These are phyloP conservation scores for Backusella morwellensis DNA, from an alignment of 192 early-diverging fungal genomes.

Conservation along the genomic window DNA sequence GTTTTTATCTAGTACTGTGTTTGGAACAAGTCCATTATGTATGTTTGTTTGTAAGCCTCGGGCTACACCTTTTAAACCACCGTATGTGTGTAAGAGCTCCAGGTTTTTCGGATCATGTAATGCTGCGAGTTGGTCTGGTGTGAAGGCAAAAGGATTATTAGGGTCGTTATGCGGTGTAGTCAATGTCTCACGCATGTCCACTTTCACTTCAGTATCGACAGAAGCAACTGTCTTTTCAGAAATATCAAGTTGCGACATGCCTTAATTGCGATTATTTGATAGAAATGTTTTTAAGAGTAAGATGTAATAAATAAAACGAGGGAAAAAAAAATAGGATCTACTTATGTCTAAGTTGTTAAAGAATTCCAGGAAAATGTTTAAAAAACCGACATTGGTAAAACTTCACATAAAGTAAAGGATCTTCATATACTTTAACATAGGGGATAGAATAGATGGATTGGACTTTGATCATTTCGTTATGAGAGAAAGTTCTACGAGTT, in stretches of 20 bases:
- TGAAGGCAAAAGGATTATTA: constrained; percentile 54
- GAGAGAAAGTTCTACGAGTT: not conserved
- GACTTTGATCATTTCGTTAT: not conserved
- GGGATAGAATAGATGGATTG: not conserved
- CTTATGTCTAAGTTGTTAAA: not conserved
- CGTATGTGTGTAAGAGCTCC: constrained; percentile 36
- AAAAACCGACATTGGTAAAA: not conserved
- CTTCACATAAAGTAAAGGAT: not conserved
- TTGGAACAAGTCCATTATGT: constrained; percentile 42
- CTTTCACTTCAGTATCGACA: constrained; percentile 7
- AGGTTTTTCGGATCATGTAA: constrained; percentile 61
- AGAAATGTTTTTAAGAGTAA: not conserved
- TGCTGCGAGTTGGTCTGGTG: constrained; percentile 43
- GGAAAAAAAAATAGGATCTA: not conserved
- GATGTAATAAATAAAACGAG: not conserved
- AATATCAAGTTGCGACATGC: constrained; percentile 1
- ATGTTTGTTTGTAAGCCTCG: constrained; percentile 48
- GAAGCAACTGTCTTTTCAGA: not conserved
- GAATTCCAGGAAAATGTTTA: not conserved
- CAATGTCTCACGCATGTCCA: constrained; percentile 14
- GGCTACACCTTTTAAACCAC: constrained; percentile 51
- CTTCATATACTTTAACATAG: not conserved
- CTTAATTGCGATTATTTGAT: not conserved
- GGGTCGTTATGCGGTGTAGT: constrained; percentile 35
- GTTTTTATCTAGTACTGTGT: constrained; percentile 31